A percentile compares a stretch with the other conserved stretches of the same genome.
These are phyloP conservation scores for Leccinum subtestaceum DNA, from an alignment of 768 basidiomycete genomes.

Conservation along the genomic window DNA sequence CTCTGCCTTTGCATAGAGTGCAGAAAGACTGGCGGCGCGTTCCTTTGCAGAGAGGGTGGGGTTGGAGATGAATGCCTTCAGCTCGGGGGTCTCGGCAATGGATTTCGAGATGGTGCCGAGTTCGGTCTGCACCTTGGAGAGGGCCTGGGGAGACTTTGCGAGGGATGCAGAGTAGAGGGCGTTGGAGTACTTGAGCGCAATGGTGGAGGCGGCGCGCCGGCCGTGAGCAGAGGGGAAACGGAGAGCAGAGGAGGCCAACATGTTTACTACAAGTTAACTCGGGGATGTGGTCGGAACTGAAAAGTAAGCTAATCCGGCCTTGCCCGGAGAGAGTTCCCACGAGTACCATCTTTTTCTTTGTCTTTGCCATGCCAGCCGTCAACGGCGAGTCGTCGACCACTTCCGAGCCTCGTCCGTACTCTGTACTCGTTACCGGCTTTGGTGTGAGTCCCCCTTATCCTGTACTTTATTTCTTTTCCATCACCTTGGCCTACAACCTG, in stretches of 20 bases:
- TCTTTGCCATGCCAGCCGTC: constrained; percentile 31
- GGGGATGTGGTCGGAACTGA: neutral
- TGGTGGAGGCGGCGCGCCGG: constrained; percentile 68
- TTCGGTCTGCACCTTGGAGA: constrained; percentile 85
- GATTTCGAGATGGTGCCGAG: constrained; percentile 66
- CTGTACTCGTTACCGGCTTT: constrained; percentile 51
- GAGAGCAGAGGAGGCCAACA: constrained; percentile 55
- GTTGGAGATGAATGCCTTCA: constrained; percentile 77
- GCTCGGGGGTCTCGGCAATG: constrained; percentile 62
- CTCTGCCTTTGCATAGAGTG: constrained; percentile 68
- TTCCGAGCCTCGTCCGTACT: constrained; percentile 36
- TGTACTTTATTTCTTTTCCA: constrained; percentile 22
- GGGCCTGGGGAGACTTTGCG: constrained; percentile 75
- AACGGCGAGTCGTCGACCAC: constrained; percentile 17
- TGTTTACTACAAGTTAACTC: constrained; percentile 27
- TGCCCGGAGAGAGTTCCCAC: constrained; percentile 13
- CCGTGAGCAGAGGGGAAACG: constrained; percentile 48
- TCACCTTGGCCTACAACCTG: constrained; percentile 16
- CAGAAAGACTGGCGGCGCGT: constrained; percentile 61
- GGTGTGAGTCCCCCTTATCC: constrained; percentile 42
- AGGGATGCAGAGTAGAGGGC: constrained; percentile 81
- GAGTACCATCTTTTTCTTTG: neutral
- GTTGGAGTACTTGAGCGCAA: constrained; percentile 82
- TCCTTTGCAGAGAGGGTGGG: constrained; percentile 87
- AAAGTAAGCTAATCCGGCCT: constrained; percentile 10